Conservation (phyloP, 495 filamentous ascomycete genomes). For the Daldinia vernicosa region DNA sequence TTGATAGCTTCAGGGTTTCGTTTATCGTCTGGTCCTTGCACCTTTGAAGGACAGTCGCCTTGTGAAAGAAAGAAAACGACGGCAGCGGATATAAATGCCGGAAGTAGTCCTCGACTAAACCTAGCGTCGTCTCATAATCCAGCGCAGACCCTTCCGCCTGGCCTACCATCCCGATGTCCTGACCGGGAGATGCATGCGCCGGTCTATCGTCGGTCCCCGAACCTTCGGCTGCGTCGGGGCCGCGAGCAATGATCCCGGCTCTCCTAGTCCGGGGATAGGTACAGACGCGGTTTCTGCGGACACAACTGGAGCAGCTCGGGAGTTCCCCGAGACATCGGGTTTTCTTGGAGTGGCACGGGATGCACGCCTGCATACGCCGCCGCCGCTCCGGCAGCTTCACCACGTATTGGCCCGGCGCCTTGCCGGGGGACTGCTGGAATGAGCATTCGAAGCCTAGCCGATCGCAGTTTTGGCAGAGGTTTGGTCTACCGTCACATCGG, state of each 20-base stretch:
- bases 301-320: conserved; percentile 41
- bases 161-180: conserved; percentile 18
- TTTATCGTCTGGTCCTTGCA: conserved; percentile 38
- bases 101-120: conserved; percentile 44
- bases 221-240: neutral
- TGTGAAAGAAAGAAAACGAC: conserved; percentile 44
- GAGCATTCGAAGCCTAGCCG: conserved; percentile 45
- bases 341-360: conserved; percentile 44
- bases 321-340: conserved; percentile 42
- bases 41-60: conserved; percentile 39
- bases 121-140: conserved; percentile 16
- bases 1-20: conserved; percentile 37
- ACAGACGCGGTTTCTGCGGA: conserved; percentile 35
- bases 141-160: conserved; percentile 10
- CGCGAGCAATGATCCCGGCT: conserved; percentile 3
- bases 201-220: neutral
- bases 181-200: conserved; percentile 6
- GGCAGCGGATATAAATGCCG: conserved; percentile 44
- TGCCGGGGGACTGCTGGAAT: conserved; percentile 38
- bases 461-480: conserved; percentile 43
- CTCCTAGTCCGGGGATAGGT: conserved; percentile 27
- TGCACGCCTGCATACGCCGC: conserved; percentile 42
- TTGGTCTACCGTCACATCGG: conserved; percentile 40
- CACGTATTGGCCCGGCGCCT: conserved; percentile 31
- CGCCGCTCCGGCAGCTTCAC: conserved; percentile 41